Base-by-base conservation (phyloP, 345 rosid genomes). In the Psidium guajava region DNA sequence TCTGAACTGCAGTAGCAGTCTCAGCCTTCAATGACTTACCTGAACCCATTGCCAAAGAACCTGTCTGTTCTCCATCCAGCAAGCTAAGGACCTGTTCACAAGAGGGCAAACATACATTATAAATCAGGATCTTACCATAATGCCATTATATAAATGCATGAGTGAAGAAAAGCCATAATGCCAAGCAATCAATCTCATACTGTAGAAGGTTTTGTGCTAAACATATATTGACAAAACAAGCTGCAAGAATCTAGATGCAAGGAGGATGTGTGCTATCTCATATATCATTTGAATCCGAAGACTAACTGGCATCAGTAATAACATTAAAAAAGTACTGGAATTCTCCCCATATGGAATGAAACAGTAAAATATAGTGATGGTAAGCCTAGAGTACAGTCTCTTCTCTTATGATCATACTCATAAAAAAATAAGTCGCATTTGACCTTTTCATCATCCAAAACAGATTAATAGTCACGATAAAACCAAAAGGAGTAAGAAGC, bases 71-170 rank as follows among this genome's bases (percentile, higher is more conserved):
- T 82, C 93, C 98, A 86, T 86, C 90, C 87, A 97, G 90, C 87
- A 95, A 93, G 89, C 91, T 91, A 85, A 98, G 85, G 47, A 96
- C 96, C 99, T 98, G 91, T 88, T 58, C 36, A 74, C 86, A 47
- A 89, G 24, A 59, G 80, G 6, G 47, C 22, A 82, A 44, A 61
- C 25, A 69, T 18, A 52, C 32, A 51, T n/a, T 52, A 50, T 52
- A 16, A 58, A 82, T 82, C 58, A 82, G 42, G 44, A 51, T 32
- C 58, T 5, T 54, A 82, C 2, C 77, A 69, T 1, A 50, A 50
- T 50, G 52, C 52, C 14, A 49, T 11, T 32, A 69, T 69, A 69
- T 69, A 42, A 69, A 36, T 32, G 80, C 47, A 2, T 36, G 14
- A 18, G 80, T 36, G 13, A 36, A 69, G 47, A 69, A 69, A 36